Percentiles rank a stretch among this genome's conserved stretches.
Conservation (phyloP, 495 filamentous ascomycete genomes). For the Bombardia bombarda region DNA sequence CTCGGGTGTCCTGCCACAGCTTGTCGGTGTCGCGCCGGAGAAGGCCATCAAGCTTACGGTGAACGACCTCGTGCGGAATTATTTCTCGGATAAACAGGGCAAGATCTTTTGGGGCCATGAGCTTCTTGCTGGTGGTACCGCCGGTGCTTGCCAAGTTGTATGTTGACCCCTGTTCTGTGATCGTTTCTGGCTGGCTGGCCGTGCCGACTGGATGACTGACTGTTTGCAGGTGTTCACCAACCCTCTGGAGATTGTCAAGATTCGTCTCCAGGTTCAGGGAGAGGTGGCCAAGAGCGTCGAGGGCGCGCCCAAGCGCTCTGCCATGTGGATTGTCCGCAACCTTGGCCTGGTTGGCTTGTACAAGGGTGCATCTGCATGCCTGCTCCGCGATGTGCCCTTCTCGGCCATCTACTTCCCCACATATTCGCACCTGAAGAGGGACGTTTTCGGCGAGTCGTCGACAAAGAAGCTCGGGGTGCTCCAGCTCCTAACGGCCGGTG, state of each 20-base stretch:
- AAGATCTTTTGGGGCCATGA: conserved; percentile 67
- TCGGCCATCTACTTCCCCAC: conserved; percentile 98
- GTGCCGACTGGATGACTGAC: conserved; percentile 11
- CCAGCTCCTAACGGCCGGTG: conserved; percentile 89
- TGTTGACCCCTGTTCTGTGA: conserved; percentile 26
- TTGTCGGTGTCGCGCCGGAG: conserved; percentile 94
- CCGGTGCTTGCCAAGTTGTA: conserved; percentile 95
- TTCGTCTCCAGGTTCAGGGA: conserved; percentile 93
- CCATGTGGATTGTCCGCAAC: conserved; percentile 95
- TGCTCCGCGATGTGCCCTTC: conserved; percentile 94
- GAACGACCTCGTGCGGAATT: conserved; percentile 80
- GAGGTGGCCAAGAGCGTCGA: conserved; percentile 87
- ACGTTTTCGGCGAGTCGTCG: conserved; percentile 84
- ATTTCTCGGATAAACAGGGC: conserved; percentile 65
- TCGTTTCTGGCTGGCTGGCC: neutral
- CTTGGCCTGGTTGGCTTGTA: conserved; percentile 92
- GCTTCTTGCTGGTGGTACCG: conserved; percentile 79
- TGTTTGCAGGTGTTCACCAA: conserved; percentile 77
- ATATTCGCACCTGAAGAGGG: conserved; percentile 88
- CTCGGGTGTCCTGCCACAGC: conserved; percentile 87
- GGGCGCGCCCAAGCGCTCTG: conserved; percentile 75
- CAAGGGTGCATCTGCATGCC: conserved; percentile 93
- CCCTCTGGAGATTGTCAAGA: conserved; percentile 98
- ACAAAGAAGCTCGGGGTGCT: conserved; percentile 85
- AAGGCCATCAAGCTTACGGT: conserved; percentile 99